Base-by-base conservation (phyloP, 805 yeast species). In the Barnettozyma siamensis region DNA sequence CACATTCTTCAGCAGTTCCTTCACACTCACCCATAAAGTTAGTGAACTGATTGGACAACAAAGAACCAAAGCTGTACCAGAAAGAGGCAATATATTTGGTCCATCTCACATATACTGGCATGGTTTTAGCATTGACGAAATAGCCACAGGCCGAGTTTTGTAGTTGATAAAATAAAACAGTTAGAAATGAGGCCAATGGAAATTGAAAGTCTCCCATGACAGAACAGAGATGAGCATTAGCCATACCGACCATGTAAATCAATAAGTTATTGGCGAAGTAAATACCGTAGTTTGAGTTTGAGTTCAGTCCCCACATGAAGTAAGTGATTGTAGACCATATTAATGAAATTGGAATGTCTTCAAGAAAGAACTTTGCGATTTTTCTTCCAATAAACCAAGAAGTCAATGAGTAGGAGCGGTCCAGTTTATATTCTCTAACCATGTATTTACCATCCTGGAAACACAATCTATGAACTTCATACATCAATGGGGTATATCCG, bases 71-170 rank as follows among this genome's bases (percentile, higher is more conserved):
- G 0, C 80, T 80, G 53, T 82, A 85, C 83, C 88, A 86, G 41
- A 81, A 72, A 51, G 75, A 79, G 0, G 88, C 78, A 41, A 78
- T 62, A 58, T 83, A 86, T 54, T 81, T 83, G 11, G 79, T 70
- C 95, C 95, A 86, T 29, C 86, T 68, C 9, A 86, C 93, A 53
- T 86, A 86, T 1, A 83, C 91, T 0, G 93, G 93, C 79, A 84
- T 72, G 1, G 76, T 69, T 8, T 69, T 66, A 1, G 87, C 75
- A 57, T 85, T 85, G 18, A 81, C 83, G 54, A 83, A 86, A 60
- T 76, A 84, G 1, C 95, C 96, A 58, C 87, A 80, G 0, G 87
- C 86, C 70, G 83, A 75, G 39, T 85, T 76, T 53, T 85, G 87
- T 21, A 83, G 63, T 27, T 52, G 57, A 29, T 55, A 55, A 24